Conservation (phyloP, 257 asterid species). For the Cruciata laevipes region DNA sequence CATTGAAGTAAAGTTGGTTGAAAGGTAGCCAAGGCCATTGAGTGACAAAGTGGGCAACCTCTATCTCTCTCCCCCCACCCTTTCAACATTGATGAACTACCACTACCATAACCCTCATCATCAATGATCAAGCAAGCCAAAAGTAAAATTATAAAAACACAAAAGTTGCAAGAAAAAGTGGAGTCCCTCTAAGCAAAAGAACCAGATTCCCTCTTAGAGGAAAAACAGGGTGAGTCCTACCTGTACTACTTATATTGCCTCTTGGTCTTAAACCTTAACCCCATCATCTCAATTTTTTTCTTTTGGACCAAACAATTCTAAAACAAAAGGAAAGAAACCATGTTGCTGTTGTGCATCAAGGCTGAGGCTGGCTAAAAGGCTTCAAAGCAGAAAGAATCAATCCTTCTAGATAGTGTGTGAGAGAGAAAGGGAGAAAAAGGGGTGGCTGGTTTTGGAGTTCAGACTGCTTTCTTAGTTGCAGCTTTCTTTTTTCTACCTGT, state of each 20-base stretch:
- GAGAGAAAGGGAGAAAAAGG: background rate
- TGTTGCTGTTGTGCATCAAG: constrained; percentile 14
- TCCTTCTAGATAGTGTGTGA: constrained; percentile 1
- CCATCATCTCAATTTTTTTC: constrained; percentile 2
- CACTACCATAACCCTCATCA: constrained; percentile 21
- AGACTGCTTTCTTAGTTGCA: constrained; percentile 17
- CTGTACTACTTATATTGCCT: constrained; percentile 1
- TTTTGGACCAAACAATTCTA: constrained; percentile 18
- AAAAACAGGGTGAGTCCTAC: background rate
- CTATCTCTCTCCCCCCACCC: constrained; percentile 6
- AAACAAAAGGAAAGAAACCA: constrained; percentile 20
- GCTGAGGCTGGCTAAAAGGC: constrained; percentile 24
- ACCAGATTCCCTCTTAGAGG: constrained; percentile 13
- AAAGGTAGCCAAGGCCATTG: constrained; percentile 28
- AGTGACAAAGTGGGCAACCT: constrained; percentile 44
- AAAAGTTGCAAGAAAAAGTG: constrained; percentile 21
- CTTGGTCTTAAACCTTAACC: constrained; percentile 7
- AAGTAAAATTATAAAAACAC: constrained; percentile 23
- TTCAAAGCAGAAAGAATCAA: constrained; percentile 15
- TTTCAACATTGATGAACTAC: constrained; percentile 8
- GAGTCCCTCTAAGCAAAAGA: constrained; percentile 15
- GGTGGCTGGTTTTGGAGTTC: background rate
- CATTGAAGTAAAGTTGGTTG: constrained; percentile 58
- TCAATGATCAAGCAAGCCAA: constrained; percentile 26
- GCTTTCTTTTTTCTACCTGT: constrained; percentile 43